phyloP scores from a whole-genome alignment of 2,329 filamentous ascomycete genomes.

The Plenodomus biglobosus region DNA sequence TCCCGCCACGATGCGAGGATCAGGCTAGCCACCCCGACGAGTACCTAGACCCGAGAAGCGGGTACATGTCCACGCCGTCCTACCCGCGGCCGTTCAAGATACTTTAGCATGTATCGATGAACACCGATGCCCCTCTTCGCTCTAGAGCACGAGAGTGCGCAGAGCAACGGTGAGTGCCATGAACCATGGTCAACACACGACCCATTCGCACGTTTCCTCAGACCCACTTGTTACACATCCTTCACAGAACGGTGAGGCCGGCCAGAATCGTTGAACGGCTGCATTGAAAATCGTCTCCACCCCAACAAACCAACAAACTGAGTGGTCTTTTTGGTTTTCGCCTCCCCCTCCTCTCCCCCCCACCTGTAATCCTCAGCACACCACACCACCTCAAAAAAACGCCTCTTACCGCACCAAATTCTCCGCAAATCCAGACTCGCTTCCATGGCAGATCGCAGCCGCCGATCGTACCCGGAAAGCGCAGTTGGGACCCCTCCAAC shows the following conservation, averaged over 20 bases:
- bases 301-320: not conserved
- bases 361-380: conserved; percentile 7
- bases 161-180: not conserved
- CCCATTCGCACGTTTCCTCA: not conserved
- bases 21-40: conserved; percentile 21
- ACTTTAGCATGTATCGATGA: too few species aligned
- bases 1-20: conserved; percentile 5
- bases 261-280: not conserved
- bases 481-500: not conserved
- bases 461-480: conserved; percentile 25
- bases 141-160: not conserved
- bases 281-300: not conserved
- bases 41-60: conserved; percentile 20
- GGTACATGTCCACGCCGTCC: conserved; percentile 26
- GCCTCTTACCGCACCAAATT: conserved; percentile 12
- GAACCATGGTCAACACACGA: not conserved
- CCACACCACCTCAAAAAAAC: conserved; percentile 17
- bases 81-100: conserved; percentile 31
- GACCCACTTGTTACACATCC: not conserved
- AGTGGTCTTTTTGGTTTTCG: not conserved
- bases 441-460: conserved; percentile 24
- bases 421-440: conserved; percentile 31
- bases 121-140: too few species aligned
- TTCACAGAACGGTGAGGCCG: not conserved
- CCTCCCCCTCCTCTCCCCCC: conserved; percentile 2